Evolutionary conservation across 805 yeast species (phyloP), one percentile per base, ranked within the genome.

Genomic region (Metschnikowia orientalis): DNA sequence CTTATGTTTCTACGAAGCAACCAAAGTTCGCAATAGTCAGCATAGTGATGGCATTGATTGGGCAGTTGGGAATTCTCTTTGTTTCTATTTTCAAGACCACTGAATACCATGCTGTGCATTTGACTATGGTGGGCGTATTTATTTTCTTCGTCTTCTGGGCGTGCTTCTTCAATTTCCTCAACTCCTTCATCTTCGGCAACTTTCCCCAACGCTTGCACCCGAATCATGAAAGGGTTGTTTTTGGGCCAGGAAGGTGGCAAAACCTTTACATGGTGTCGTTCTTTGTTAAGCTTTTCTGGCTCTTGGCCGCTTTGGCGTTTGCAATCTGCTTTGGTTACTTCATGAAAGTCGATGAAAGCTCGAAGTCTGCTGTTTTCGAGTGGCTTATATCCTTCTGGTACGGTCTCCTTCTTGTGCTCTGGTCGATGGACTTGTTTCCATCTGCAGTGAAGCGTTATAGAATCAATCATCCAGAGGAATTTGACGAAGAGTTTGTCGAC

Each of bases 301-400:
- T 83, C 15, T 38, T 70, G 2, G 51, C 69, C 12, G 92, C 95
- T 1, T 62, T 80, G 11, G 75, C 64, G 0, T 70, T 84, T 51
- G 95, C 90, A 3, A 57, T 81, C 16, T 68, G 75, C 19, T 90
- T 86, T 44, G 87, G 76, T n/a, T 67, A 56, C 3, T 51, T 60
- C 31, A 49, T 53, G 53, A 53, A 55, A 8, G 32, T 36, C 1
- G 64, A 67, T 17, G 48, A 59, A 6, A 50, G 59, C 23, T 63
- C 71, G 42, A 62, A 70, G 19, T 69, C 79, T 24, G 88, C 88
- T 0, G 63, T 69, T 13, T 76, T 82, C 52, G 97, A 90, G 59
- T 90, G 97, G 97, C 53, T 79, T 3, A 58, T 89, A 26, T 79
- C 90, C n/a, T 89, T 79, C 58, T 79, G 85, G 77, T 89, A 83